phyloP scores from a whole-genome alignment of 2,329 filamentous ascomycete species.

The Pestalotiopsis sp. region DNA sequence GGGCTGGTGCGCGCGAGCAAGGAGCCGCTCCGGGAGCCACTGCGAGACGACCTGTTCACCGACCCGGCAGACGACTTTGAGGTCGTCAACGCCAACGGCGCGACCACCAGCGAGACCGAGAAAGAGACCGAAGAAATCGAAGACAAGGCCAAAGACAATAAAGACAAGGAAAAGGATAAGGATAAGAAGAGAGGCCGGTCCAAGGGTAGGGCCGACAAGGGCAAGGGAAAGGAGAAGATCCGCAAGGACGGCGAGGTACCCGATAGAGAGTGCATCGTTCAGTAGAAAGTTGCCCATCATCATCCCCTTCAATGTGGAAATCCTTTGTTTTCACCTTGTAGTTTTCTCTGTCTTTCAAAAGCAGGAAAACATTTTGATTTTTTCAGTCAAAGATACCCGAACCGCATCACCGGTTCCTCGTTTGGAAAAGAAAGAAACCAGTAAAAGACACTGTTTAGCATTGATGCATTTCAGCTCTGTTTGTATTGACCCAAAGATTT shows the following conservation, averaged over 20 bases:
- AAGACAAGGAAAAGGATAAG: constrained; percentile 19
- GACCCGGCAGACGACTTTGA: constrained; percentile 28
- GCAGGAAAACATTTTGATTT: neutral
- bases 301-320: neutral
- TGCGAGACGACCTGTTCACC: constrained; percentile 22
- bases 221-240: constrained; percentile 28
- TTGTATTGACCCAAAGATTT: neutral
- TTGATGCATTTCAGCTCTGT: neutral
- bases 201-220: constrained; percentile 19
- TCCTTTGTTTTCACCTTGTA: neutral
- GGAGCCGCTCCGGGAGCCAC: constrained; percentile 44
- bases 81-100: constrained; percentile 19
- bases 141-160: constrained; percentile 23
- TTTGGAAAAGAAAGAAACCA: neutral
- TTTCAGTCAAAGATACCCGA: constrained; percentile 22
- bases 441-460: neutral
- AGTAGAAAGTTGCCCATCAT: constrained; percentile 21
- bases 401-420: neutral
- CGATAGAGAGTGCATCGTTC: constrained; percentile 34
- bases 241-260: constrained; percentile 27
- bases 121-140: constrained; percentile 22
- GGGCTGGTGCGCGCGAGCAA: constrained; percentile 54
- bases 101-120: constrained; percentile 20
- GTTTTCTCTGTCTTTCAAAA: neutral
- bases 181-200: constrained; percentile 16